phyloP scores from a whole-genome alignment of 257 asterid genomes.

The Henckelia pumila region DNA sequence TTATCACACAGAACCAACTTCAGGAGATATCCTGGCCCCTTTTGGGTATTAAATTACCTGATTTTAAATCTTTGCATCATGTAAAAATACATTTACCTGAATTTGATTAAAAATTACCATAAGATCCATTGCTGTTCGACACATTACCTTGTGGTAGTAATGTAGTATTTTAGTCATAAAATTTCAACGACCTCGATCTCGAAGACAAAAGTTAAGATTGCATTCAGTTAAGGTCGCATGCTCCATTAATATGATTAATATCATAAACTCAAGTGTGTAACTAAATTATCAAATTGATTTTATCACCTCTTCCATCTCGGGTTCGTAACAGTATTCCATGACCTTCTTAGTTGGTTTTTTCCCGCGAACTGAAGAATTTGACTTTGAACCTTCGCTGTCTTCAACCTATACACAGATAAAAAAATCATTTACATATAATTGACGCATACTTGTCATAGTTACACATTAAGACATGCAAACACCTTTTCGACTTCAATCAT shows the following conservation, averaged over 20 bases:
- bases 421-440: slow-evolving; percentile 18
- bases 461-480: slow-evolving; percentile 18
- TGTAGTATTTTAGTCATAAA: neutral
- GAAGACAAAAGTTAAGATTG: slow-evolving; percentile 16
- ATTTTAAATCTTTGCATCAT: neutral
- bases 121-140: neutral
- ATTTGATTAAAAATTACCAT: neutral
- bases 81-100: no score
- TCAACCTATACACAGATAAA: slow-evolving; percentile 51
- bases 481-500: slow-evolving; percentile 99
- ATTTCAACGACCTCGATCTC: neutral
- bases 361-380: slow-evolving; percentile 63
- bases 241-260: slow-evolving; percentile 1
- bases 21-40: neutral
- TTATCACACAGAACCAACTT: slow-evolving; percentile 9
- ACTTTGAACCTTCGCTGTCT: slow-evolving; percentile 56
- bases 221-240: slow-evolving; percentile 17
- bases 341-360: slow-evolving; percentile 62
- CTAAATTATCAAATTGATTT: slow-evolving; percentile 18
- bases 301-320: slow-evolving; percentile 98
- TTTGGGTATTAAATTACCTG: slow-evolving; percentile 9
- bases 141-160: neutral
- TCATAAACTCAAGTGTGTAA: slow-evolving; percentile 17
- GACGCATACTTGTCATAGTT: slow-evolving; percentile 20
- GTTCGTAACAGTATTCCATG: slow-evolving; percentile 92